Evolutionary conservation across 768 basidiomycete genomes (phyloP).

Genomic region (Butyriboletus loyo): DNA sequence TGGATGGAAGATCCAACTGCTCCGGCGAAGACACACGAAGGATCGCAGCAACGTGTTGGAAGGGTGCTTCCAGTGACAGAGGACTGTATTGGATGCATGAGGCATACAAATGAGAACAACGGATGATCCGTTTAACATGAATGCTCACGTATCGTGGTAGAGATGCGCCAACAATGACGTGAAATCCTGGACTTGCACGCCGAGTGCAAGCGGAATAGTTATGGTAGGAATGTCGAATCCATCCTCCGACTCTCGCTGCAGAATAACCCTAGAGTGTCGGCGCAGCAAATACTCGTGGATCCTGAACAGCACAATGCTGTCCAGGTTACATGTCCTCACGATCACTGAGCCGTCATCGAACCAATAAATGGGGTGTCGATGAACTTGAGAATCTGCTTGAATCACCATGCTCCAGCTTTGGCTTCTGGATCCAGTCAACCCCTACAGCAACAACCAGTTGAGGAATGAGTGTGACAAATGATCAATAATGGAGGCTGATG

Average conservation of each 20-base stretch:
- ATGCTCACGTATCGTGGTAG: conserved; percentile 65
- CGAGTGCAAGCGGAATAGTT: conserved; percentile 37
- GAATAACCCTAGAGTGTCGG: conserved; percentile 42
- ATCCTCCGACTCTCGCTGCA: conserved; percentile 3
- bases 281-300: conserved; percentile 52
- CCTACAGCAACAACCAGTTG: conserved; percentile 5
- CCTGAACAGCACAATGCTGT: conserved; percentile 42
- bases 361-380: conserved; percentile 54
- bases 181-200: conserved; percentile 46
- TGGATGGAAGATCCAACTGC: conserved; percentile 53
- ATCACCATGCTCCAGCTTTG: not conserved
- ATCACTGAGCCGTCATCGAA: conserved; percentile 64
- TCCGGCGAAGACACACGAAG: conserved; percentile 55
- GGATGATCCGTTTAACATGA: not conserved
- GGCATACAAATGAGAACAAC: not conserved
- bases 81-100: conserved; percentile 40
- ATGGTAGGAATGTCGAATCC: conserved; percentile 14
- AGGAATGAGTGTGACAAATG: conserved; percentile 5
- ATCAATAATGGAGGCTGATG: conserved; percentile 1
- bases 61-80: conserved; percentile 41
- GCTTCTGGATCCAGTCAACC: conserved; percentile 1
- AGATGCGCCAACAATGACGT: conserved; percentile 58
- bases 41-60: conserved; percentile 49
- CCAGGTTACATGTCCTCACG: conserved; percentile 38
- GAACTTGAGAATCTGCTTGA: not conserved